Conservation (phyloP, 805 yeast genomes). For the Zygosaccharomyces bisporus region DNA sequence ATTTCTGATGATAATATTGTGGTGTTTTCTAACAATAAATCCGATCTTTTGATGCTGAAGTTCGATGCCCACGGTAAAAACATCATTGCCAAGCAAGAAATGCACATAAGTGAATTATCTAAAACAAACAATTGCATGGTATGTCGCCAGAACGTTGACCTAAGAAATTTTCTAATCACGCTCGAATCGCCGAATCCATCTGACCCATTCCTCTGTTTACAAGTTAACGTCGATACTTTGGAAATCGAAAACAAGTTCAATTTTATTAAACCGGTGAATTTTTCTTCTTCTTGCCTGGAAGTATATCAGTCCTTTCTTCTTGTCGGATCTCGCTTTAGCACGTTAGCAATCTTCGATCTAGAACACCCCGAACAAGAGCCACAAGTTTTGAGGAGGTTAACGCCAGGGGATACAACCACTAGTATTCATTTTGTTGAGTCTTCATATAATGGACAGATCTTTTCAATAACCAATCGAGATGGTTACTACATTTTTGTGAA, state of each 20-base stretch:
- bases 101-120: conserved; percentile 32
- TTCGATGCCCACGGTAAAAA: conserved; percentile 38
- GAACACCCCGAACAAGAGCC: conserved; percentile 21
- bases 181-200: conserved; percentile 67
- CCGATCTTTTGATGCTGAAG: conserved; percentile 43
- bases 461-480: conserved; percentile 58
- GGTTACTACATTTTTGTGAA: conserved; percentile 52
- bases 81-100: conserved; percentile 21
- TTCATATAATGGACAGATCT: conserved; percentile 23
- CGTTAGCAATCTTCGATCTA: conserved; percentile 54
- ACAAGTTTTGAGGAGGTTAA: conserved; percentile 42
- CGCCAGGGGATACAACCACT: conserved; percentile 67
- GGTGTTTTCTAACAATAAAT: conserved; percentile 38
- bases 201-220: conserved; percentile 47
- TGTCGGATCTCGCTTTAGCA: conserved; percentile 70
- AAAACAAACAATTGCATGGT: conserved; percentile 52
- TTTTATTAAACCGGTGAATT: conserved; percentile 44
- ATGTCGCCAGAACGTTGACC: conserved; percentile 12
- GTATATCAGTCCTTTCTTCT: conserved; percentile 45
- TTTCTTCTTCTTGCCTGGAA: conserved; percentile 57
- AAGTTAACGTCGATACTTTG: conserved; percentile 34
- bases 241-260: conserved; percentile 21
- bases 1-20: conserved; percentile 36
- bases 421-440: conserved; percentile 43
- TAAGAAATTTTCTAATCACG: conserved; percentile 23